Conservation (phyloP, 257 asterid species). For the Nicotiana knightiana region DNA sequence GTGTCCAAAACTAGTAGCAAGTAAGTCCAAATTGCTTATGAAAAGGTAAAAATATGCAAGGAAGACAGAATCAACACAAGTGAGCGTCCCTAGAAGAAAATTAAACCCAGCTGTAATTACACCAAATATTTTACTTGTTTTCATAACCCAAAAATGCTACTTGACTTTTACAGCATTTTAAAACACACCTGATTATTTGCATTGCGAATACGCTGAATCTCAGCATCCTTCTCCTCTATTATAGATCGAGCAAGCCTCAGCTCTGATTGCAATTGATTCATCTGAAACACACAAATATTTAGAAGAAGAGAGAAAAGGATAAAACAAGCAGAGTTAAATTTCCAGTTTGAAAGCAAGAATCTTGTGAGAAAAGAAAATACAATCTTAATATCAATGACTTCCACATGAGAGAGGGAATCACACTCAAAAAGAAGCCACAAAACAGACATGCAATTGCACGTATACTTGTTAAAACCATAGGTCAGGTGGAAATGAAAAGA, state of each 20-base stretch:
- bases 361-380: background rate
- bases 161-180: background rate
- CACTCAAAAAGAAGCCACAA: background rate
- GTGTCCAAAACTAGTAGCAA: too few species aligned
- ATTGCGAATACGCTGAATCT: conserved; percentile 64
- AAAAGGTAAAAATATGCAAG: background rate
- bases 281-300: conserved; percentile 40
- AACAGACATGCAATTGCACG: background rate
- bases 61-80: background rate
- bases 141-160: background rate
- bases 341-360: background rate
- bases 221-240: conserved; percentile 89
- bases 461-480: background rate
- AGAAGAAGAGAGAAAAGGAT: background rate
- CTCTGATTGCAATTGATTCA: conserved; percentile 94
- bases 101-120: background rate
- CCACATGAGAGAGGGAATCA: background rate
- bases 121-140: background rate
- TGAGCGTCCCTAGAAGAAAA: background rate
- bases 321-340: background rate
- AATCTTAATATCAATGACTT: background rate
- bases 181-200: conserved; percentile 77
- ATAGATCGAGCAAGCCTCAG: conserved; percentile 85
- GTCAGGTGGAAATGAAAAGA: background rate
- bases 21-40: background rate